Conservation (phyloP, 352 stramenopile genomes). For the Globisporangium paroecandrum region DNA sequence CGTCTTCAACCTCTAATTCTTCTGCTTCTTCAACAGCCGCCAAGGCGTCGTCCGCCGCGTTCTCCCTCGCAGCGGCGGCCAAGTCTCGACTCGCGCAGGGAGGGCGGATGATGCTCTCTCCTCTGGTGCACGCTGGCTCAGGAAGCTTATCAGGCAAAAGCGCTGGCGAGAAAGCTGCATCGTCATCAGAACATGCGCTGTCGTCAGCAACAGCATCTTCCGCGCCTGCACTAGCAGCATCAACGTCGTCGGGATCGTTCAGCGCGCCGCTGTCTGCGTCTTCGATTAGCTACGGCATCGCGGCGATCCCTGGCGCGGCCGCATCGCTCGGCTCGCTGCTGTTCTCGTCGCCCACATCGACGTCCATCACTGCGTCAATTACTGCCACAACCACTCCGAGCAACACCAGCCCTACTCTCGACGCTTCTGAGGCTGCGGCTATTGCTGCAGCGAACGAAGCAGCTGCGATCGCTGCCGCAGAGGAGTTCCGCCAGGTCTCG, state of each 20-base stretch:
- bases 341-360: constrained; percentile 30
- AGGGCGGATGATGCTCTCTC: constrained; percentile 52
- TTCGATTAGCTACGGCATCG: constrained; percentile 23
- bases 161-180: not conserved
- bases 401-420: not conserved
- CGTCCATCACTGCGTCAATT: constrained; percentile 14
- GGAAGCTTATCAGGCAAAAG: constrained; percentile 12
- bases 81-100: constrained; percentile 53
- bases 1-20: constrained; percentile 12
- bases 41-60: constrained; percentile 44
- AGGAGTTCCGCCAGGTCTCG: constrained; percentile 48
- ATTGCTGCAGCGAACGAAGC: constrained; percentile 15
- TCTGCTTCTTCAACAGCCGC: constrained; percentile 23
- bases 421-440: constrained; percentile 14
- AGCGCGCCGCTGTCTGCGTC: constrained; percentile 21
- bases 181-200: not conserved
- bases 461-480: constrained; percentile 22
- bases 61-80: constrained; percentile 45
- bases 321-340: constrained; percentile 41
- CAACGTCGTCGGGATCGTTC: constrained; percentile 16
- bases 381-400: not conserved
- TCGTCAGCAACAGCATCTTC: constrained; percentile 22
- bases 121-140: constrained; percentile 22
- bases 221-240: constrained; percentile 4
- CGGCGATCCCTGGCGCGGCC: constrained; percentile 18